Evolutionary conservation across 306 rosid species (phyloP).

Genomic region (Hippophae gyantsensis): DNA sequence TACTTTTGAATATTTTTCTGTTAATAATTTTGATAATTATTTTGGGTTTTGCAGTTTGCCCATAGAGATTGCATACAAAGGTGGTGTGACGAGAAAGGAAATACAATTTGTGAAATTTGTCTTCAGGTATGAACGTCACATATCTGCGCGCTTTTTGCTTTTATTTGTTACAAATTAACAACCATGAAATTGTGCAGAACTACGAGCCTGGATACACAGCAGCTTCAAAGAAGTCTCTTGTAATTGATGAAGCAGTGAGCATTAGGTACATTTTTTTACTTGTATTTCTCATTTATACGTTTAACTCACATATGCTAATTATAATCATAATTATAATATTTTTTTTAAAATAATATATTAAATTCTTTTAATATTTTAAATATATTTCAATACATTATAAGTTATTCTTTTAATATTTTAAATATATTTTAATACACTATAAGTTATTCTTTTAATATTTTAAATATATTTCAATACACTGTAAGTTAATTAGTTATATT

Average conservation of each 20-base stretch:
- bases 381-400: too few species aligned
- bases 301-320: too few species aligned
- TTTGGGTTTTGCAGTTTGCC: slow-evolving; percentile 49
- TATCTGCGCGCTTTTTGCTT: too few species aligned
- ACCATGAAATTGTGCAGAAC: slow-evolving; percentile 36
- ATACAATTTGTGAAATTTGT: slow-evolving; percentile 78
- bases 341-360: too few species aligned
- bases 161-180: not conserved
- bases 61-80: slow-evolving; percentile 97
- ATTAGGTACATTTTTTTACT: slow-evolving; percentile 35
- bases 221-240: slow-evolving; percentile 46
- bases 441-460: too few species aligned
- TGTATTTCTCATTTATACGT: too few species aligned
- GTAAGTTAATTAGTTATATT: too few species aligned
- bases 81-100: slow-evolving; percentile 94
- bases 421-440: too few species aligned
- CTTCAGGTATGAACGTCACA: slow-evolving; percentile 51
- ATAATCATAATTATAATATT: too few species aligned
- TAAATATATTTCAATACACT: too few species aligned
- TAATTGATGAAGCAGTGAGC: slow-evolving; percentile 50
- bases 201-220: slow-evolving; percentile 76
- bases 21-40: not conserved
- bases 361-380: too few species aligned
- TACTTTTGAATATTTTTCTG: not conserved
- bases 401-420: too few species aligned